Conservation (phyloP, 441 rosid genomes). For the Pelargonium citronellum region DNA sequence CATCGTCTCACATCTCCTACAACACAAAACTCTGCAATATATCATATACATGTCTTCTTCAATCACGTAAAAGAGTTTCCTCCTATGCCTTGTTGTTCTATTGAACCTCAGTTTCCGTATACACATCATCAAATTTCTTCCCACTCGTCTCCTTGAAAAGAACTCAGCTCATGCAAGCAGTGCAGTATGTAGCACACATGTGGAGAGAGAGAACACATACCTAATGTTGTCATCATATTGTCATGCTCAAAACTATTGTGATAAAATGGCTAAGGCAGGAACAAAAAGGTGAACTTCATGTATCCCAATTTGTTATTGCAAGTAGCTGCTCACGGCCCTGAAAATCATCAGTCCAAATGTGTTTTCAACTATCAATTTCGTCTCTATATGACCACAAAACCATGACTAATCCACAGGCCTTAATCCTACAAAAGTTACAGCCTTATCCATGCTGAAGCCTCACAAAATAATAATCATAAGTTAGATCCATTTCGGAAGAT, state of each 20-base stretch:
- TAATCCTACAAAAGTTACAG: not conserved
- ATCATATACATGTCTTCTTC: slow-evolving; percentile 9
- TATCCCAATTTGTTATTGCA: not conserved
- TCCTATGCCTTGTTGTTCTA: slow-evolving; percentile 3
- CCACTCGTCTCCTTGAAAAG: too few species aligned
- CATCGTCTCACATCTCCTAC: not conserved
- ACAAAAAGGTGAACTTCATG: not conserved
- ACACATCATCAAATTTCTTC: not conserved
- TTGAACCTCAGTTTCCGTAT: not conserved
- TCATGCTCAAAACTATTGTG: not conserved
- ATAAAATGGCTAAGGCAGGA: slow-evolving; percentile 1
- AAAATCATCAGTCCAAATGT: not conserved
- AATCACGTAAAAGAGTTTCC: not conserved
- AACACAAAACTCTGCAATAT: not conserved
- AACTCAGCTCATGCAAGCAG: not conserved
- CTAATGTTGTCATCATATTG: not conserved
- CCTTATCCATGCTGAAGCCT: too few species aligned
- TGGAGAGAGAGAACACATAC: slow-evolving; percentile 2
- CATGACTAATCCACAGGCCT: not conserved
- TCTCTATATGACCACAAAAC: too few species aligned
- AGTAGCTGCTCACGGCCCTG: not conserved
- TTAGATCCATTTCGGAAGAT: too few species aligned
- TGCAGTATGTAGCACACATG: not conserved
- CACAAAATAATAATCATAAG: too few species aligned
- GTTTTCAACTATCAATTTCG: not conserved